Percentiles rank a stretch among this genome's conserved stretches.
phyloP scores from a whole-genome alignment of 108 stramenopile species.

The Cylindrotheca closterium region DNA sequence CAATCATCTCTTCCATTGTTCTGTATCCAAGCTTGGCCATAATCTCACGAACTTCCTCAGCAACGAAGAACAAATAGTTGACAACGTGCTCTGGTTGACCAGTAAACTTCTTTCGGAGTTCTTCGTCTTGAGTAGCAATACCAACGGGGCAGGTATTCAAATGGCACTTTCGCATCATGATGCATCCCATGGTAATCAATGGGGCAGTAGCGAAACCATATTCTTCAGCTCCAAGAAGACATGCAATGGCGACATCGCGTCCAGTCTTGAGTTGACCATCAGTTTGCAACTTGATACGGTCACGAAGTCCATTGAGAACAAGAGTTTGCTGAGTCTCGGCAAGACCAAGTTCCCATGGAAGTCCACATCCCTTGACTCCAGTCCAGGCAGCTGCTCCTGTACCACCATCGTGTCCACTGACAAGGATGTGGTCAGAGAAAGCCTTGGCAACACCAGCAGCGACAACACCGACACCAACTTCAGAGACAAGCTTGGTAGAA shows the following conservation, averaged over 20 bases:
- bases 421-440: constrained; percentile 91
- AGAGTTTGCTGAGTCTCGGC: constrained; percentile 96
- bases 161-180: constrained; percentile 98
- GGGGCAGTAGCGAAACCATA: constrained; percentile 94
- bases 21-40: constrained; percentile 96
- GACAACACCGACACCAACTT: constrained; percentile 97
- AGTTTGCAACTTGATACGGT: constrained; percentile 89
- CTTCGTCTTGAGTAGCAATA: constrained; percentile 96
- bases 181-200: constrained; percentile 93
- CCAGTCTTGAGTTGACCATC: constrained; percentile 95
- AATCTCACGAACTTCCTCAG: constrained; percentile 94
- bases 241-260: constrained; percentile 92
- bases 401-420: constrained; percentile 94
- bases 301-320: constrained; percentile 89
- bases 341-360: constrained; percentile 95
- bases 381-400: constrained; percentile 97
- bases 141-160: constrained; percentile 97
- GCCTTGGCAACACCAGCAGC: constrained; percentile 97
- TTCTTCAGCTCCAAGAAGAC: constrained; percentile 92
- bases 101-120: constrained; percentile 91
- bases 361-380: constrained; percentile 89
- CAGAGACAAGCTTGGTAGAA: constrained; percentile 97
- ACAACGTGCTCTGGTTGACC: constrained; percentile 97
- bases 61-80: constrained; percentile 95
- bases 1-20: constrained; percentile 93